A percentile compares a stretch with the other conserved stretches of the same genome.
Conservation (phyloP, 805 yeast species). For the Zygosaccharomyces rouxii region DNA sequence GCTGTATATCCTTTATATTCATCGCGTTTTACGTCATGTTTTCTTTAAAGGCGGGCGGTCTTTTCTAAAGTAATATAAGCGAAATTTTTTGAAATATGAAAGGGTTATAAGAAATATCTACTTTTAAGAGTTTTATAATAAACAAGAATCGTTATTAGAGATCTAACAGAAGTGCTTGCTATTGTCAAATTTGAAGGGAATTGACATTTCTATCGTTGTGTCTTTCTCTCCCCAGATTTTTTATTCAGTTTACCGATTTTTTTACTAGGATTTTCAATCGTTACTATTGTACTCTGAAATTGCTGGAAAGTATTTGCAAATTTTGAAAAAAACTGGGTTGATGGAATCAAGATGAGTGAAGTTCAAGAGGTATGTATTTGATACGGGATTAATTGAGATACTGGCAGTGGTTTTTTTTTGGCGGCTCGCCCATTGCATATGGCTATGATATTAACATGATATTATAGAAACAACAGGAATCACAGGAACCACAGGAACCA, state of each 20-base stretch:
- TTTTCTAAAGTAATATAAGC: constrained; percentile 2
- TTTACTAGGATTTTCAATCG: background rate
- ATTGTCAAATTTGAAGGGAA: background rate
- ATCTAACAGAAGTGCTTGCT: background rate
- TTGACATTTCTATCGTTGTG: background rate
- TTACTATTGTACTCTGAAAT: background rate
- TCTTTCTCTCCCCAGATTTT: background rate
- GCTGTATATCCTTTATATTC: background rate
- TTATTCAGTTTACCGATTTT: background rate
- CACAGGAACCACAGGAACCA: background rate
- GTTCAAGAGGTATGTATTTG: constrained; percentile 4
- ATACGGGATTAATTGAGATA: background rate
- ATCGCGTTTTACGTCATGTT: constrained; percentile 7
- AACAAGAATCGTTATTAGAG: background rate
- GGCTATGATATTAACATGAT: constrained; percentile 3
- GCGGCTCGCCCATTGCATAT: constrained; percentile 1
- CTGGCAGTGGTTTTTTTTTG: background rate
- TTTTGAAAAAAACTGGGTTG: background rate
- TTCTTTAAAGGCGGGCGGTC: constrained; percentile 4
- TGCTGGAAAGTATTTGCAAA: background rate
- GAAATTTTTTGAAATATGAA: constrained; percentile 5
- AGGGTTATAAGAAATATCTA: background rate
- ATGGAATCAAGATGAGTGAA: background rate
- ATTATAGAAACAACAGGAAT: constrained; percentile 2
- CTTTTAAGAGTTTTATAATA: background rate